A percentile compares a stretch with the other conserved stretches of the same genome.
Conservation (phyloP, 305 asterid genomes). For the Solanum chacoense region DNA sequence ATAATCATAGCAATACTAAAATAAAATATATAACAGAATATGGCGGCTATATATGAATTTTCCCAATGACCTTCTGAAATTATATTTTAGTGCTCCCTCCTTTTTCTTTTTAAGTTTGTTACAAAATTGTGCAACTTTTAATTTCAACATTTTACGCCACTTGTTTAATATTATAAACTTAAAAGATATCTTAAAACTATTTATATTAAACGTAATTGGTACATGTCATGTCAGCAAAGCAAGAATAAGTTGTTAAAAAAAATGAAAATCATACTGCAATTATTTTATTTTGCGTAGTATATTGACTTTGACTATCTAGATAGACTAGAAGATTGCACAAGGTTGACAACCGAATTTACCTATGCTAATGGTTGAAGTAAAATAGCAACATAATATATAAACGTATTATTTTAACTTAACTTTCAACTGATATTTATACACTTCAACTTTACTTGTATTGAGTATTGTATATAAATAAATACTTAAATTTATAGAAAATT, state of each 20-base stretch:
- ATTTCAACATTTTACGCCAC: not conserved
- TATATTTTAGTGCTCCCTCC: not conserved
- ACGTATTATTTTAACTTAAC: too few species aligned
- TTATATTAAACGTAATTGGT: not conserved
- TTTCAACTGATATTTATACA: too few species aligned
- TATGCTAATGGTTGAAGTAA: not conserved
- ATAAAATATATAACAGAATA: not conserved
- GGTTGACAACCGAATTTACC: not conserved
- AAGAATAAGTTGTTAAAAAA: not conserved
- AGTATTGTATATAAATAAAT: not conserved
- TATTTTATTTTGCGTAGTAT: not conserved
- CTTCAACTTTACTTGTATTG: too few species aligned
- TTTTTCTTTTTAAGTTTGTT: not conserved
- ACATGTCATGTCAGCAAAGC: not conserved
- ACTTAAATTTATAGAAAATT: too few species aligned
- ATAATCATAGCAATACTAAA: not conserved
- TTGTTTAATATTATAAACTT: not conserved
- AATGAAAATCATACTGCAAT: not conserved
- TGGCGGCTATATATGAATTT: not conserved
- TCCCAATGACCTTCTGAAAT: not conserved
- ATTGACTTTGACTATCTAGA: not conserved
- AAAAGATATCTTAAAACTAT: not conserved
- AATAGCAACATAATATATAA: not conserved
- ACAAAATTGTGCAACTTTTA: not conserved
- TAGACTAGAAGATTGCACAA: not conserved